These are phyloP conservation scores for Yamadazyma membranifaciens DNA, from an alignment of 1,139 yeast species.

Conservation along the genomic window DNA sequence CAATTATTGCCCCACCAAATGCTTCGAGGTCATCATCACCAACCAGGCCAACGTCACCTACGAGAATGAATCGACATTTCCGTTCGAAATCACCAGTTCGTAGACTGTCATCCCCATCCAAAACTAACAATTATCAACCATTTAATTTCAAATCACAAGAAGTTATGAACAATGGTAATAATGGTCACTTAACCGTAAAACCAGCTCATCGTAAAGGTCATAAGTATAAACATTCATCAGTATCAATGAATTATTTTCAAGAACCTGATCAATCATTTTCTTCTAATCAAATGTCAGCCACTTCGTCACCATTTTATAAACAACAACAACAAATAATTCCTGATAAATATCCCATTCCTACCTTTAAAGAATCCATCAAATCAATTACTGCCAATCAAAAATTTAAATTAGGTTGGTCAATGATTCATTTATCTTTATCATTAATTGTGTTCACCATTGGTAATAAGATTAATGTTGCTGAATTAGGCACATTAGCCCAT, in stretches of 20 bases:
- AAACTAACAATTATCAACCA: constrained; percentile 27
- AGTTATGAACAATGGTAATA: constrained; percentile 30
- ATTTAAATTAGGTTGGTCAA: constrained; percentile 63
- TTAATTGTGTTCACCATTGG: constrained; percentile 61
- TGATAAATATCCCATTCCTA: constrained; percentile 79
- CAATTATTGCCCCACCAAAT: constrained; percentile 16
- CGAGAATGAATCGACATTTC: constrained; percentile 25
- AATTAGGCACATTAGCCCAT: constrained; percentile 81
- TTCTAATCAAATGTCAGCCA: constrained; percentile 8
- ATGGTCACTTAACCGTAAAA: constrained; percentile 32
- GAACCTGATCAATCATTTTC: constrained; percentile 64
- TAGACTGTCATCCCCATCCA: constrained; percentile 29
- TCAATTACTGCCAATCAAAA: constrained; percentile 57
- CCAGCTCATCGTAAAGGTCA: constrained; percentile 91
- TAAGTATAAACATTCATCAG: constrained; percentile 94
- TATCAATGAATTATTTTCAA: constrained; percentile 91
- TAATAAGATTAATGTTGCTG: constrained; percentile 52
- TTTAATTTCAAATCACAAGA: constrained; percentile 49
- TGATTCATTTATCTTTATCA: constrained; percentile 56
- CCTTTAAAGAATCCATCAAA: constrained; percentile 54
- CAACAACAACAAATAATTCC: constrained; percentile 72
- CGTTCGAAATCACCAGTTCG: constrained; percentile 34
- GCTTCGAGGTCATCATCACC: constrained; percentile 26
- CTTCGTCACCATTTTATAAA: constrained; percentile 16
- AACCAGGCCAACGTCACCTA: constrained; percentile 32